phyloP scores from a whole-genome alignment of 805 yeast species.

The Brettanomyces sp. region DNA sequence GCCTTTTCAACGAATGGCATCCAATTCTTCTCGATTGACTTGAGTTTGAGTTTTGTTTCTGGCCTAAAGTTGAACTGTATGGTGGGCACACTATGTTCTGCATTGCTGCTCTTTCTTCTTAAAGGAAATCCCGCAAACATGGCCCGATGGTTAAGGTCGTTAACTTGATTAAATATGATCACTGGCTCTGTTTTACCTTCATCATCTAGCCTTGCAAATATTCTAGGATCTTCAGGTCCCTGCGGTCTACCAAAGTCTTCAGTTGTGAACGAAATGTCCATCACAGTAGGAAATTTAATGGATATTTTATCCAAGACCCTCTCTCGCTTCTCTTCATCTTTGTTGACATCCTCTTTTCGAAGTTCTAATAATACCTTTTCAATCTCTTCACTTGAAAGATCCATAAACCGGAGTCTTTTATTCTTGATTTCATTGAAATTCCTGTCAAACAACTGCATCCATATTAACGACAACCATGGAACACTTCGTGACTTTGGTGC shows the following conservation, averaged over 20 bases:
- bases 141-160: slow-evolving; percentile 15
- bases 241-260: slow-evolving; percentile 16
- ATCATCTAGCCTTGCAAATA: slow-evolving; percentile 26
- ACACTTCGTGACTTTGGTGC: slow-evolving; percentile 22
- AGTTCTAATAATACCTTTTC: slow-evolving; percentile 20
- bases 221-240: slow-evolving; percentile 47
- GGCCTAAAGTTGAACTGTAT: slow-evolving; percentile 19
- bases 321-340: neutral
- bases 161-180: slow-evolving; percentile 31
- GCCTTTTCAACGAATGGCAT: slow-evolving; percentile 27
- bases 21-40: slow-evolving; percentile 29
- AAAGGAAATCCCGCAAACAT: slow-evolving; percentile 28
- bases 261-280: slow-evolving; percentile 21
- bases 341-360: slow-evolving; percentile 9
- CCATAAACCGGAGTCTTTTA: slow-evolving; percentile 25
- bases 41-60: slow-evolving; percentile 14
- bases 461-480: slow-evolving; percentile 32
- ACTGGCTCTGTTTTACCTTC: slow-evolving; percentile 34
- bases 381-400: slow-evolving; percentile 22
- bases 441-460: slow-evolving; percentile 35
- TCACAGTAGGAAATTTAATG: slow-evolving; percentile 22
- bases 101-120: slow-evolving; percentile 18
- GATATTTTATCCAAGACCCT: slow-evolving; percentile 18
- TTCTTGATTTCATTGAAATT: slow-evolving; percentile 37
- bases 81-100: slow-evolving; percentile 9